These are phyloP conservation scores for Trapa bicornis DNA, from an alignment of 345 rosid genomes.

Conservation along the genomic window DNA sequence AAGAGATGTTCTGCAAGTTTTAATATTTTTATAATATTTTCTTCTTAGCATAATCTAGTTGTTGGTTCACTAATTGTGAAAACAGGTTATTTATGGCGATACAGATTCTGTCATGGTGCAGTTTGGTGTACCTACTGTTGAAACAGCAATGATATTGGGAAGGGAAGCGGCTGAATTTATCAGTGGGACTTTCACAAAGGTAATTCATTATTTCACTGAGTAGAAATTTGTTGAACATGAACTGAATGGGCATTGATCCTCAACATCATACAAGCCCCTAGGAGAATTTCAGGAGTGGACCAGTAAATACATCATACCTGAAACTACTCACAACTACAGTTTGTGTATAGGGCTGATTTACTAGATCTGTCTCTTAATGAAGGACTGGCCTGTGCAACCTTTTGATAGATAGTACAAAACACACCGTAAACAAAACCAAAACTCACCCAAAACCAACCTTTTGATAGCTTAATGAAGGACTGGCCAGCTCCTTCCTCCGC, in stretches of 20 bases:
- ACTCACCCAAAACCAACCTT: no score
- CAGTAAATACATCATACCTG: not conserved
- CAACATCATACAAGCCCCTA: not conserved
- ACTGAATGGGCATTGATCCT: not conserved
- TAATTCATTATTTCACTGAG: conserved; percentile 15
- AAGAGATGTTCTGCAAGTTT: not conserved
- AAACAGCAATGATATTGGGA: conserved; percentile 79
- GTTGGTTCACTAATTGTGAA: conserved; percentile 4
- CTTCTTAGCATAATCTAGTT: not conserved
- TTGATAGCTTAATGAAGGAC: no score
- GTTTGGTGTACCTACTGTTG: conserved; percentile 72
- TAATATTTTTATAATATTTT: not conserved
- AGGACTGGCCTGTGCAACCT: no score
- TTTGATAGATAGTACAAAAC: no score
- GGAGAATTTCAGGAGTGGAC: no score
- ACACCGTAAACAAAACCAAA: no score
- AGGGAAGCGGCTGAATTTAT: conserved; percentile 90
- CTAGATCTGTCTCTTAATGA: no score
- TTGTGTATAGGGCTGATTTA: no score
- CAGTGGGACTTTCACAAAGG: conserved; percentile 76
- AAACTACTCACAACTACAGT: not conserved
- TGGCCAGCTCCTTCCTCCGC: no score
- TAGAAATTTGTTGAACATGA: not conserved
- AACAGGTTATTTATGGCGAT: conserved; percentile 91
- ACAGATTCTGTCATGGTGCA: conserved; percentile 99